Evolutionary conservation across 257 asterid genomes (phyloP).

Genomic region (Rehmannia glutinosa): DNA sequence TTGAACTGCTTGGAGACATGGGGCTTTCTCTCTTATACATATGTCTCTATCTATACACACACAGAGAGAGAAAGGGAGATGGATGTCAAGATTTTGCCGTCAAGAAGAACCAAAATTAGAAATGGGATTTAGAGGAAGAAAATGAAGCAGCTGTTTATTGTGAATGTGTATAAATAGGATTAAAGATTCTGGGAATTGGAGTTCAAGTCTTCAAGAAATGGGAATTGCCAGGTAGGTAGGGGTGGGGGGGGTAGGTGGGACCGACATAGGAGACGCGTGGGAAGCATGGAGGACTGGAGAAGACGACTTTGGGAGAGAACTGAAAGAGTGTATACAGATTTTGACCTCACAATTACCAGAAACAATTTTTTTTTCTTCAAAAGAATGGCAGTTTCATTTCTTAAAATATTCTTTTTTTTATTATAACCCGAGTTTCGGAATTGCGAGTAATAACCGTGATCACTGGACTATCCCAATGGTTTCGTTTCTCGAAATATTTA

Average conservation of each 20-base stretch:
- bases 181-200: background rate
- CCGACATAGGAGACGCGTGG: conserved; percentile 15
- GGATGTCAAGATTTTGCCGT: background rate
- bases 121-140: background rate
- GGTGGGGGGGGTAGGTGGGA: conserved; percentile 3
- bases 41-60: background rate
- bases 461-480: too few species aligned
- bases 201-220: background rate
- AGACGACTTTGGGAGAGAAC: background rate
- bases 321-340: background rate
- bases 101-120: background rate
- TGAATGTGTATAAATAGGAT: background rate
- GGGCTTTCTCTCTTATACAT: conserved; percentile 17
- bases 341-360: background rate
- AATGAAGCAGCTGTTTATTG: background rate
- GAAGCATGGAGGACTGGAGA: background rate
- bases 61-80: background rate
- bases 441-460: too few species aligned
- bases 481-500: too few species aligned
- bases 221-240: background rate
- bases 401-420: too few species aligned
- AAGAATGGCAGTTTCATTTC: too few species aligned
- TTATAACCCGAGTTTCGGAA: too few species aligned
- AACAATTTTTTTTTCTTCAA: background rate
- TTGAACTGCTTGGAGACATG: conserved; percentile 23